Conservation (phyloP, 306 rosid species). For the Leucaena leucocephala region DNA sequence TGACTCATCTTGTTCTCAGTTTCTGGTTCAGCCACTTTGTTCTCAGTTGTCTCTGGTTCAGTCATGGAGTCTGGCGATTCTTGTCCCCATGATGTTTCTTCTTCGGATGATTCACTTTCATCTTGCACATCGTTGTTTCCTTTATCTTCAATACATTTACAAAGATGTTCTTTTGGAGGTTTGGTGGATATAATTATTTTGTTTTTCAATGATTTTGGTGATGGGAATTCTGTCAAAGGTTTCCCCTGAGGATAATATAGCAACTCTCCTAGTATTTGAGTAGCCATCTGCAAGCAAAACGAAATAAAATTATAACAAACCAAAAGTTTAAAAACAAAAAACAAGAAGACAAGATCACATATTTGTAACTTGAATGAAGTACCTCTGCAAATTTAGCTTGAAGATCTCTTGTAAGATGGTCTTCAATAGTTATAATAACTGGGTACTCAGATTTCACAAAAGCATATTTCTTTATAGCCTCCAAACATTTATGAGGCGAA, state of each 20-base stretch:
- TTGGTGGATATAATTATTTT: conserved; percentile 79
- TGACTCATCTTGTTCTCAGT: conserved; percentile 41
- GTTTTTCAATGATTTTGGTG: conserved; percentile 76
- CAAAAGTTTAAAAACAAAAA: conserved; percentile 16
- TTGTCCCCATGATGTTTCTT: conserved; percentile 46
- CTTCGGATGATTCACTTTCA: conserved; percentile 68
- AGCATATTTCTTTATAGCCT: conserved; percentile 72
- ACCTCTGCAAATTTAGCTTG: conserved; percentile 83
- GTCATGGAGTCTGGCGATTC: conserved; percentile 39
- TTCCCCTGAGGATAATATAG: conserved; percentile 62
- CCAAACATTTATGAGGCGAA: conserved; percentile 67
- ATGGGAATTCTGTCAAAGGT: conserved; percentile 72
- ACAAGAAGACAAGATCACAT: background rate
- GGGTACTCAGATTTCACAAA: conserved; percentile 85
- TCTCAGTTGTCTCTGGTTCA: conserved; percentile 44
- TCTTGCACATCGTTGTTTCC: conserved; percentile 7
- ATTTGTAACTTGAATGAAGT: conserved; percentile 2
- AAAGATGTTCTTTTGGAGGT: conserved; percentile 68
- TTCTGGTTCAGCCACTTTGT: conserved; percentile 39
- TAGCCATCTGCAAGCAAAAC: conserved; percentile 64
- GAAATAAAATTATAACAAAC: conserved; percentile 19
- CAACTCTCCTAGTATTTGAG: conserved; percentile 70
- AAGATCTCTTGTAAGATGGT: conserved; percentile 79
- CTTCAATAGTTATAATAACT: conserved; percentile 90
- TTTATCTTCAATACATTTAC: conserved; percentile 41